Evolutionary conservation across 441 rosid genomes (phyloP).

Genomic region (Viola pubescens): DNA sequence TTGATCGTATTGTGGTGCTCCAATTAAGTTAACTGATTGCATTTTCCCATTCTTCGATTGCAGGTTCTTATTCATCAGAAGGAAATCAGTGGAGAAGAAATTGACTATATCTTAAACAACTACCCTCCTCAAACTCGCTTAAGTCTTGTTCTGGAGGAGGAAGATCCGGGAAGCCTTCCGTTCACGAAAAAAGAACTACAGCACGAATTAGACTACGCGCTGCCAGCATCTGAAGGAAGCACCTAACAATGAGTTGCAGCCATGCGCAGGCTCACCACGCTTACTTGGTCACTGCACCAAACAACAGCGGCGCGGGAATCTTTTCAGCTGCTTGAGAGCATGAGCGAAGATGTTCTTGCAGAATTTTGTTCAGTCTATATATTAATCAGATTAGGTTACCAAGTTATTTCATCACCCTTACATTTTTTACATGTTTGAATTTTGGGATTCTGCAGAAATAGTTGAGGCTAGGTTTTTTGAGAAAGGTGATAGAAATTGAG

Average conservation of each 20-base stretch:
- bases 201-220: conserved; percentile 26
- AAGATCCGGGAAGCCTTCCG: conserved; percentile 64
- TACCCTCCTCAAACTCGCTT: conserved; percentile 73
- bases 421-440: too few relatives aligned
- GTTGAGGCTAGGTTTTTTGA: too few relatives aligned
- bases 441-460: too few relatives aligned
- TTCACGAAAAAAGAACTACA: conserved; percentile 27
- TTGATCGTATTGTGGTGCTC: neutral
- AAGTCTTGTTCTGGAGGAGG: conserved; percentile 55
- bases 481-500: too few relatives aligned
- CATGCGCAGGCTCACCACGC: conserved; percentile 1
- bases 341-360: too few relatives aligned
- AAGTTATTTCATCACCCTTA: too few relatives aligned
- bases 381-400: too few relatives aligned
- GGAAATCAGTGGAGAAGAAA: conserved; percentile 76
- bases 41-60: conserved; percentile 13
- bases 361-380: too few relatives aligned
- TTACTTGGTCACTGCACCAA: neutral
- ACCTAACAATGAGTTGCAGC: neutral
- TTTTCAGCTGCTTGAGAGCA: too few relatives aligned
- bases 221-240: conserved; percentile 29
- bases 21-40: neutral
- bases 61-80: conserved; percentile 73
- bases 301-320: too few relatives aligned
- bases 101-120: conserved; percentile 56